phyloP scores from a whole-genome alignment of 805 yeast genomes.

The Sungouiella thailandica region DNA sequence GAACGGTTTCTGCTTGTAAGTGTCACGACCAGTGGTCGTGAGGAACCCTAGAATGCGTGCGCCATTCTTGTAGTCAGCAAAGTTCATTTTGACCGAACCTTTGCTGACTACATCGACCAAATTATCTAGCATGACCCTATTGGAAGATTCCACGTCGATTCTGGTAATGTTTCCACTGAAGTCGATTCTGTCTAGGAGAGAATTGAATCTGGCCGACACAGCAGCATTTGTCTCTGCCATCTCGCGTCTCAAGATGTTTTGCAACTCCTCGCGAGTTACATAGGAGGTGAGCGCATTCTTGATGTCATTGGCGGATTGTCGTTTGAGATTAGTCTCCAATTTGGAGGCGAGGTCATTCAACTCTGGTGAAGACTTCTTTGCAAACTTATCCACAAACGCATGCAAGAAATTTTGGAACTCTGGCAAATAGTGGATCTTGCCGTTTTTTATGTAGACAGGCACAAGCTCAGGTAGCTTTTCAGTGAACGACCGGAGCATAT shows the following conservation, averaged over 20 bases:
- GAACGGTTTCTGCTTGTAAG: conserved; percentile 13
- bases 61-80: conserved; percentile 36
- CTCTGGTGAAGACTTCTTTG: conserved; percentile 16
- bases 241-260: conserved; percentile 18
- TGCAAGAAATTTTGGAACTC: conserved; percentile 34
- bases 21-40: conserved; percentile 20
- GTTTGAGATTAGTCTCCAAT: no score
- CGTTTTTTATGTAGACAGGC: conserved; percentile 29
- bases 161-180: conserved; percentile 8
- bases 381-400: conserved; percentile 28
- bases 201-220: conserved; percentile 20
- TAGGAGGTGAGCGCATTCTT: conserved; percentile 8
- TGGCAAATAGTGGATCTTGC: conserved; percentile 33
- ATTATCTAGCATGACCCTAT: conserved; percentile 23
- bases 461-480: conserved; percentile 24
- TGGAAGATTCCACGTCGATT: conserved; percentile 10
- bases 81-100: conserved; percentile 33
- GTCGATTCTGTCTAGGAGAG: conserved; percentile 22
- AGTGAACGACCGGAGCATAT: conserved; percentile 17
- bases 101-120: conserved; percentile 27
- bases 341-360: conserved; percentile 16
- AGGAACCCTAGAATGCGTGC: conserved; percentile 37
- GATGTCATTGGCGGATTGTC: no score
- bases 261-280: conserved; percentile 17
- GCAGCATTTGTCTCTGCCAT: no score